Evolutionary conservation across 225 moss, liverwort and hornwort genomes (phyloP), one percentile per base, ranked within the genome.

Genomic region (Polytrichum commune): DNA sequence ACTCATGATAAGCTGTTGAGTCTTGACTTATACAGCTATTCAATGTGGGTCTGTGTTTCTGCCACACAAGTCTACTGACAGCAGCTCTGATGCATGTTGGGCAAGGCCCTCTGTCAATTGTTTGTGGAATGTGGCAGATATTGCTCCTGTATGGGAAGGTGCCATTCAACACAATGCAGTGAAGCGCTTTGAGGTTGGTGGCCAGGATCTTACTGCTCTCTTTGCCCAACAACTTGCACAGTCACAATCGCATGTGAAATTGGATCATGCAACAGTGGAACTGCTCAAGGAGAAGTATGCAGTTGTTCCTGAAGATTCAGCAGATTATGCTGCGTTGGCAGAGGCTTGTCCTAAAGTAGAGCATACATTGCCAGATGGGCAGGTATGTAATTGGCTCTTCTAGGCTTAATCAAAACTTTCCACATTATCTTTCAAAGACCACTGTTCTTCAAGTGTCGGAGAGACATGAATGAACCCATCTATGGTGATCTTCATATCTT

Each of bases 71-170:
- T 88, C 80, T 83, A 83, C 83, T 93, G 83, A 84, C 91, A 85
- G 76, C 76, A 90, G 82, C 85, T 80, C 90, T 96, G 93, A 95
- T 88, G 72, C 87, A 80, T 86, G 84, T 76, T 88, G 87, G 84
- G 85, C 93, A 89, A 88, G 84, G 79, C 93, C 86, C 84, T 89
- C 69, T 64, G 75, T 73, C 85, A 81, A 87, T 90, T 86, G 86
- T 82, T 85, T 85, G 86, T 93, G 89, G n/a, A 76, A 76, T 83
- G 74, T 86, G 83, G 72, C 90, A 97, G 96, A 98, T 89, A 91
- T 98, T 82, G 95, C 98, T 69, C 95, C 98, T 2, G 93, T 98
- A 7, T 98, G 98, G 98, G 98, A 98, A 89, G 98, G 98, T 71
- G 92, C 98, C 64, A 90, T 98, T 69, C 98, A 95, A 82, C 95